Evolutionary conservation across 306 rosid species (phyloP).

Genomic region (Alnus glutinosa): DNA sequence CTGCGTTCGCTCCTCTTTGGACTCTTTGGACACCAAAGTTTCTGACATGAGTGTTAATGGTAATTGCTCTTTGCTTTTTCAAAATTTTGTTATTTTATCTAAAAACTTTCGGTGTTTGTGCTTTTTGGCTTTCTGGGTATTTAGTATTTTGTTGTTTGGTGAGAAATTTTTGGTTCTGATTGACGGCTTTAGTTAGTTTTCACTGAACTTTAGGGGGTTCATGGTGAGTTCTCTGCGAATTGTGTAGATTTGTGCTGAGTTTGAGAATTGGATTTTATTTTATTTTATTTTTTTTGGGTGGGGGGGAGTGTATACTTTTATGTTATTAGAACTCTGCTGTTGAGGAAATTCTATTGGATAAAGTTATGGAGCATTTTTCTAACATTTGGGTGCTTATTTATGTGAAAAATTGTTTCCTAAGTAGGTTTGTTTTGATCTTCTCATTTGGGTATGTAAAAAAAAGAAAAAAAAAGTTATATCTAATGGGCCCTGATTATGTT

Average conservation of each 20-base stretch:
- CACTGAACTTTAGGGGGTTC: neutral
- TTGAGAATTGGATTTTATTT: neutral
- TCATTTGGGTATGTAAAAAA: neutral
- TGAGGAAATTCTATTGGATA: neutral
- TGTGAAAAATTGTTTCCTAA: neutral
- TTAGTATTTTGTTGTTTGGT: neutral
- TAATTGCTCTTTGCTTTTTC: constrained; percentile 21
- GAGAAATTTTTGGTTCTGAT: neutral
- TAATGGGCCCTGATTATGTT: neutral
- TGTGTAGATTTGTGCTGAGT: neutral
- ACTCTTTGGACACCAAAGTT: constrained; percentile 79
- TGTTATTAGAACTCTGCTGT: neutral
- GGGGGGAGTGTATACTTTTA: neutral
- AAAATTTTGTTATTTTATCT: neutral
- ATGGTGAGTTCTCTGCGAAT: neutral
- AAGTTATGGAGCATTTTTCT: neutral
- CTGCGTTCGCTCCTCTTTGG: constrained; percentile 72
- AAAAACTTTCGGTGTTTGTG: neutral
- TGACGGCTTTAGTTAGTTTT: neutral
- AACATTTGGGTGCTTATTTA: neutral
- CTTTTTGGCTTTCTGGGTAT: constrained; percentile 13
- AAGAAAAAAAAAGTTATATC: too few relatives aligned
- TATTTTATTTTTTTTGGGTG: too few relatives aligned
- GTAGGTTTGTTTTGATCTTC: neutral
- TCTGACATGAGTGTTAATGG: constrained; percentile 91